Percentiles rank a stretch among this genome's conserved stretches.
phyloP scores from a whole-genome alignment of 257 asterid genomes.

The Sherardia arvensis region DNA sequence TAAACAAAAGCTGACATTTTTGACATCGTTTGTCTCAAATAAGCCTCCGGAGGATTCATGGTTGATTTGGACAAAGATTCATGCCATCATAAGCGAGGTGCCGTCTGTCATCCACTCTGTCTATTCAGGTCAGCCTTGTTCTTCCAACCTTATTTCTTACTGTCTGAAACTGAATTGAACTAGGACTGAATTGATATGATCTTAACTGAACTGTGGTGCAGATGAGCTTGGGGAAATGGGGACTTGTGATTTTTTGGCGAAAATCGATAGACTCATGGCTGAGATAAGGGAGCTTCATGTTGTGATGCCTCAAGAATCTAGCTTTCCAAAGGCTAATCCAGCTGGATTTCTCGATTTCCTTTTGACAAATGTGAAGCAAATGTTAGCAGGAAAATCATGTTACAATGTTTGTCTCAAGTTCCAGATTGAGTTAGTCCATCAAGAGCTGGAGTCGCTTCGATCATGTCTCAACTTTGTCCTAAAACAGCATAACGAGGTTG shows the following conservation, averaged over 20 bases:
- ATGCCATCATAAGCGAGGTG: neutral
- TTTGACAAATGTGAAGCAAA: neutral
- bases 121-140: neutral
- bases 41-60: neutral
- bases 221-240: too few species aligned
- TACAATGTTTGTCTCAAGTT: neutral
- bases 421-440: neutral
- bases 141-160: too few species aligned
- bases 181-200: too few species aligned
- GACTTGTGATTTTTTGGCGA: neutral
- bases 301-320: neutral
- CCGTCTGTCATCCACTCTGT: neutral
- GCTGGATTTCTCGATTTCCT: slow-evolving; percentile 3
- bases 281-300: neutral
- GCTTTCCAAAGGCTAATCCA: slow-evolving; percentile 5
- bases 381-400: neutral
- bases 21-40: neutral
- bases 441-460: neutral
- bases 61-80: neutral
- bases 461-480: neutral
- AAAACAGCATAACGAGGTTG: neutral
- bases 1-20: neutral
- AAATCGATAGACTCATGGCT: neutral
- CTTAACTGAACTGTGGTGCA: too few species aligned
- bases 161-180: too few species aligned